phyloP scores from a whole-genome alignment of 2,329 filamentous ascomycete species.

The Cercospora janseana region DNA sequence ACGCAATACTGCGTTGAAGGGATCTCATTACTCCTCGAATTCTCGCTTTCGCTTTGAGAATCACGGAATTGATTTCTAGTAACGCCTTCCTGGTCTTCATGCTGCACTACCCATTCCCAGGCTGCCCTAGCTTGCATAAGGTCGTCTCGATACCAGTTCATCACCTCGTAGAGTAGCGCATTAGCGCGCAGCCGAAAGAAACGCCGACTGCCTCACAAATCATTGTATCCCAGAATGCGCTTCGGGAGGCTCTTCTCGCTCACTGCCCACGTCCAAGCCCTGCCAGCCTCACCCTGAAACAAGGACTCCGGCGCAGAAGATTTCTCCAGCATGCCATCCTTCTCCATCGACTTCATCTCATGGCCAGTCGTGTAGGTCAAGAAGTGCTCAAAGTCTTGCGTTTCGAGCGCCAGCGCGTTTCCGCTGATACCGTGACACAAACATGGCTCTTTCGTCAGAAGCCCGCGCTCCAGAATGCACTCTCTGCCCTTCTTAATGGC shows the following conservation, averaged over 20 bases:
- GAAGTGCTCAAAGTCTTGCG: conserved; percentile 56
- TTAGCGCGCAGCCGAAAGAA: no score
- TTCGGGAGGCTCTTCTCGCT: conserved; percentile 47
- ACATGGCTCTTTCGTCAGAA: conserved; percentile 63
- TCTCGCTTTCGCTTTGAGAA: conserved; percentile 4
- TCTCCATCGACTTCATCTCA: conserved; percentile 54
- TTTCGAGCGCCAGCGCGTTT: conserved; percentile 58
- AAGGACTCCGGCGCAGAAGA: conserved; percentile 51
- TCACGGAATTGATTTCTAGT: background rate
- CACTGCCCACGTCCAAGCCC: conserved; percentile 48
- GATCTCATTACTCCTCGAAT: background rate
- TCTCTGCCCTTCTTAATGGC: conserved; percentile 54
- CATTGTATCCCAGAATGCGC: conserved; percentile 51
- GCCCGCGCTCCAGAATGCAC: conserved; percentile 56
- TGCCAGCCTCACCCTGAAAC: conserved; percentile 46
- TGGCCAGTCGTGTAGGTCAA: conserved; percentile 57
- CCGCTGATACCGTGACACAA: conserved; percentile 64
- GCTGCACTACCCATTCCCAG: no score
- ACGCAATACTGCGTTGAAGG: background rate
- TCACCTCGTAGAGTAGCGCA: no score
- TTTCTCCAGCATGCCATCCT: conserved; percentile 53
- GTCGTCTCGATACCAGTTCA: conserved; percentile 1
- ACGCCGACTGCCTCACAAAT: conserved; percentile 47
- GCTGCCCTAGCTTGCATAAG: background rate
- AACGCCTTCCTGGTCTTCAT: no score